These are phyloP conservation scores for Lactuca sativa DNA, from an alignment of 129 eudicot genomes.

Conservation along the genomic window DNA sequence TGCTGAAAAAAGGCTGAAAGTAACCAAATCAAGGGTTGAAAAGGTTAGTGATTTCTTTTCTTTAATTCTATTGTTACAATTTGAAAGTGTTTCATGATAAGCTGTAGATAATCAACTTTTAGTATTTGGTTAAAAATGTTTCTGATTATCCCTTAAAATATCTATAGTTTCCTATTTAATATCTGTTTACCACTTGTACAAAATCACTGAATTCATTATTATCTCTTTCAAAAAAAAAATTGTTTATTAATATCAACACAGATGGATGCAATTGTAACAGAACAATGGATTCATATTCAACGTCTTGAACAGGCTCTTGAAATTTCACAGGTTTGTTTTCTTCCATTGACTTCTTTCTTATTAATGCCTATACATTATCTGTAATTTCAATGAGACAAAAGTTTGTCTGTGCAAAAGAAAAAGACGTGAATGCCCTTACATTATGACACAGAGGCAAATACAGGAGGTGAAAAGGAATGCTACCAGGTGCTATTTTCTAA, in stretches of 20 bases:
- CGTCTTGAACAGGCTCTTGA: constrained; percentile 91
- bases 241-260: constrained; percentile 29
- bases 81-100: background rate
- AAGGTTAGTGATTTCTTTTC: constrained; percentile 40
- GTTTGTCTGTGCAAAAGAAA: too few species aligned
- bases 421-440: too few species aligned
- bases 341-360: too few species aligned
- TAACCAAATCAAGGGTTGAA: constrained; percentile 52
- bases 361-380: too few species aligned
- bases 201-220: background rate
- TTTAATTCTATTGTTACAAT: background rate
- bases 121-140: too few species aligned
- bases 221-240: background rate
- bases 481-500: constrained; percentile 52
- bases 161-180: too few species aligned
- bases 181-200: background rate
- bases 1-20: constrained; percentile 54
- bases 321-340: constrained; percentile 48
- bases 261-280: constrained; percentile 69
- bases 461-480: constrained; percentile 38
- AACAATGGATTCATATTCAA: constrained; percentile 91
- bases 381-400: too few species aligned
- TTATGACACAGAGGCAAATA: constrained; percentile 40
- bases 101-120: too few species aligned
- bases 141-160: too few species aligned